A percentile compares a stretch with the other conserved stretches of the same genome.
phyloP scores from a whole-genome alignment of 2,329 filamentous ascomycete species.

The Alternaria sp. region DNA sequence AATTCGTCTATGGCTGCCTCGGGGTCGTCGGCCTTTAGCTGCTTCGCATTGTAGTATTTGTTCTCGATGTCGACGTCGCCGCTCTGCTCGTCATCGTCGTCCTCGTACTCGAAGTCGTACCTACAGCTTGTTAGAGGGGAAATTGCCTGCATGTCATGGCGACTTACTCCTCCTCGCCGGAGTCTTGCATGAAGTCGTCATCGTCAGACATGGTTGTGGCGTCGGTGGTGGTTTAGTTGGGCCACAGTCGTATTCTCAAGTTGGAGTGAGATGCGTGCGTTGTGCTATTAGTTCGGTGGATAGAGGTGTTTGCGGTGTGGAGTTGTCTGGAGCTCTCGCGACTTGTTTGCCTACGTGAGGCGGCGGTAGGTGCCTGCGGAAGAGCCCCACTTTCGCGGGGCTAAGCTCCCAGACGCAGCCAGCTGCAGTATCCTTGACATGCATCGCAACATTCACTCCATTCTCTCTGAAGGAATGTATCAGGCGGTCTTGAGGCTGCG shows the following conservation, averaged over 20 bases:
- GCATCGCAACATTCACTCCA: neutral
- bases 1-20: conserved; percentile 92
- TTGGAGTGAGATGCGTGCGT: neutral
- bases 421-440: conserved; percentile 5
- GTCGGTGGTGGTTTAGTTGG: conserved; percentile 1
- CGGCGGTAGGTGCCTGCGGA: conserved; percentile 26
- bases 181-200: conserved; percentile 94
- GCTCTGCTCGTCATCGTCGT: conserved; percentile 85
- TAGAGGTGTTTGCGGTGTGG: neutral
- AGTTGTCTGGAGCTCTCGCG: conserved; percentile 8
- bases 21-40: conserved; percentile 86
- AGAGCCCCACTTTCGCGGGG: conserved; percentile 16
- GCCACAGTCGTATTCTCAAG: neutral
- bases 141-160: neutral
- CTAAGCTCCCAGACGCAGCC: conserved; percentile 4
- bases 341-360: conserved; percentile 20
- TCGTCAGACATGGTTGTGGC: conserved; percentile 73
- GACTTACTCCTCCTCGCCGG: conserved; percentile 80
- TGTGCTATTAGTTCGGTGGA: neutral
- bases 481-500: neutral
- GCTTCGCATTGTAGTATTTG: conserved; percentile 99
- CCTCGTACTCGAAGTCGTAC: conserved; percentile 98
- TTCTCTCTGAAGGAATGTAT: neutral
- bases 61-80: conserved; percentile 97
- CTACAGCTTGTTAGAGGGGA: conserved; percentile 53